Base-by-base conservation (phyloP, 1,284 basidiomycete genomes). In the Pseudozyma thailandica region DNA sequence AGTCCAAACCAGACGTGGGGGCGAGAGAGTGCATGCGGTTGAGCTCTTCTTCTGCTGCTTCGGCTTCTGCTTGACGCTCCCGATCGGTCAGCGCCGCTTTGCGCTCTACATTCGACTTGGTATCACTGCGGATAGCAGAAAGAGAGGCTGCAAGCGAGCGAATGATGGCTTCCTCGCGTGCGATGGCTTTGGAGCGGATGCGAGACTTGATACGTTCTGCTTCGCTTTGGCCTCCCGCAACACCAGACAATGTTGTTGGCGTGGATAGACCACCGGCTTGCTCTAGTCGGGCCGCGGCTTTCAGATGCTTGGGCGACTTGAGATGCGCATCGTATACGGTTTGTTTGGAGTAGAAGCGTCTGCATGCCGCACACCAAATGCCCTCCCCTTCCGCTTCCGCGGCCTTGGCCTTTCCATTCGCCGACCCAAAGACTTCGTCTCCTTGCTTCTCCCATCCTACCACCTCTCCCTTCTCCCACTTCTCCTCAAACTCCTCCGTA, bases 281-380 rank as follows among this genome's bases (percentile, higher is more conserved):
- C 9, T 39, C 44, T n/a, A 91, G 88, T 75, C 90, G 91, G 50
- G 90, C 88, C 12, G 88, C 87, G 12, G 93, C 91, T 84, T 98
- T 98, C 81, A 92, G 86, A 83, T 98, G 96, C 83, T 94, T 97
- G 84, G 93, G 94, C 27, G 93, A 95, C 9, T 89, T 92, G 46
- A 98, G 85, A 82, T 98, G 96, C 5, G 93, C 94, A 77, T 97
- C 93, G 84, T 94, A 98, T 5, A 98, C 96, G 0, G 95, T 97
- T 83, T 97, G 92, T 83, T 98, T 99, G 13, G 94, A 89, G 83
- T 98, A 98, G 65, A 88, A 86, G 81, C 94, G 94, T 83, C 94
- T 92, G 82, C 94, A 98, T 52, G 93, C 92, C 45, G 90, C 86
- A 86, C 96, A 98, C 95, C 95, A 98, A 57, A 98, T 92, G 1